Conservation (phyloP, 495 filamentous ascomycete species). For the Penicillium subrubescens region DNA sequence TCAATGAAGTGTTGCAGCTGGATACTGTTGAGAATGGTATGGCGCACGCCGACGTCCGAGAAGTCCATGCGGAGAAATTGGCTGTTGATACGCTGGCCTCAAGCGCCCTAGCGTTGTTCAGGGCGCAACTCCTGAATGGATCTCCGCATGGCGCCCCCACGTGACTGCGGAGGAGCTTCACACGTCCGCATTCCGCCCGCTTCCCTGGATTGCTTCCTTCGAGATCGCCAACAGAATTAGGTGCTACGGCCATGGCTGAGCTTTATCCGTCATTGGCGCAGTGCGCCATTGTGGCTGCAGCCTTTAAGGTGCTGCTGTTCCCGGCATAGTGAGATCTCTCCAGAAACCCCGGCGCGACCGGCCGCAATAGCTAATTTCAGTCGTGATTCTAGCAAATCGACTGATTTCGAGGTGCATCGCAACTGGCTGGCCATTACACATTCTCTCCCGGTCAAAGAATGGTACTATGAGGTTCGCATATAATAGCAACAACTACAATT, state of each 20-base stretch:
- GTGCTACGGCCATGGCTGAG: slow-evolving; percentile 66
- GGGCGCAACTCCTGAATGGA: slow-evolving; percentile 24
- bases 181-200: slow-evolving; percentile 2
- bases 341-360: neutral
- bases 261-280: slow-evolving; percentile 83
- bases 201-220: slow-evolving; percentile 4
- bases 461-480: slow-evolving; percentile 81
- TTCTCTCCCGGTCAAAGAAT: slow-evolving; percentile 82
- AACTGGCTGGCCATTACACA: slow-evolving; percentile 97
- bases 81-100: slow-evolving; percentile 31
- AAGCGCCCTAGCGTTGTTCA: slow-evolving; percentile 10
- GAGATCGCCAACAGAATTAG: slow-evolving; percentile 20
- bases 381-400: slow-evolving; percentile 75
- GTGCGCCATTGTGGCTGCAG: slow-evolving; percentile 82
- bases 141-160: slow-evolving; percentile 21
- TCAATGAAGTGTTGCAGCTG: slow-evolving; percentile 51
- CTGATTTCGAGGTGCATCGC: slow-evolving; percentile 96
- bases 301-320: slow-evolving; percentile 91
- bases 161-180: slow-evolving; percentile 21
- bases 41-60: slow-evolving; percentile 54
- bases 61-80: slow-evolving; percentile 44
- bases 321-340: slow-evolving; percentile 81
- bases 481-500: neutral
- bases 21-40: slow-evolving; percentile 48
- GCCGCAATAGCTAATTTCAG: slow-evolving; percentile 3